Evolutionary conservation across 306 rosid genomes (phyloP), one percentile per base, ranked within the genome.

Genomic region (Cicer cuneatum): DNA sequence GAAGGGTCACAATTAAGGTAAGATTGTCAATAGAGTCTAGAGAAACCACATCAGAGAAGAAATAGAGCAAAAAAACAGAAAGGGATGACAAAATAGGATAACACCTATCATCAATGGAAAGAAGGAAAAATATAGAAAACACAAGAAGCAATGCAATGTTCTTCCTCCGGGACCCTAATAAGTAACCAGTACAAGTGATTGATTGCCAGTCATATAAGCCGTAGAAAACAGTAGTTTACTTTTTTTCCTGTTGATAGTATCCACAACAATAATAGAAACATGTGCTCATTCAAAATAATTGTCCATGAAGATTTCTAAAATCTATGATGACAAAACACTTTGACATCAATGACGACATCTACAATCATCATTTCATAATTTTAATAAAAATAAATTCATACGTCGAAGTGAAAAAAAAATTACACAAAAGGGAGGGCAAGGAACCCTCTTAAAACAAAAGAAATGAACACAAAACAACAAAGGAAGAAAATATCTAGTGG

Each of bases 131-230:
- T 10, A 70, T 37, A 51, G 14, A 38, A 2, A 41, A 49, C 8
- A 19, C 18, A 51, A 19, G 16, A 56, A 71, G 66, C 39, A 40
- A 47, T 61, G 57, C 57, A 48, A 47, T 47, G 45, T 15, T 62
- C 41, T 64, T 12, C n/a, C 21, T 62, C 35, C 41, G 24, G 7
- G 38, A 21, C 21, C 9, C 33, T 4, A 15, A 49, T n/a, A 66
- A 65, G 12, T 63, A 8, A 63, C 51, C 10, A 37, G 43, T 13
- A 16, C 49, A 46, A 14, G 37, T 15, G 15, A 35, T 43, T 37
- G 41, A 48, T 8, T 1, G 15, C 12, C 39, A 10, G 38, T 5
- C 18, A 11, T 49, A 35, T 51, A 70, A 38, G 13, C 24, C 52
- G 41, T 53, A n/a, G 10, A 40, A 6, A 39, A 38, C 18, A 39